Base-by-base conservation (phyloP, 192 early-diverging fungal genomes). In the Phycomyces blakesleeanus region DNA sequence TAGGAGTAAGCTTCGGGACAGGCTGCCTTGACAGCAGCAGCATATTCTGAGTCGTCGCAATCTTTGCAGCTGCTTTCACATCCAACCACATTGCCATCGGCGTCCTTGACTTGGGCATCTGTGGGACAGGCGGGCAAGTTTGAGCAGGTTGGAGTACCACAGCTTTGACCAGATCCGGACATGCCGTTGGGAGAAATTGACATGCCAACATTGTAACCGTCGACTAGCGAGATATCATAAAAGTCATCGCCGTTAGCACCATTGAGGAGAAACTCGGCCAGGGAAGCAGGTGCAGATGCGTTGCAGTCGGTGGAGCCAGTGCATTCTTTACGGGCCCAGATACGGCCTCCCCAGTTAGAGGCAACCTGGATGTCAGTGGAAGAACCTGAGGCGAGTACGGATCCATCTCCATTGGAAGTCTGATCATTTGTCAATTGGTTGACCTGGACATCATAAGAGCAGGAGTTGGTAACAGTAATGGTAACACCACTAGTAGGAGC, bases 171-270 rank as follows among this genome's bases (percentile, higher is more conserved):
- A 39, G 50, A 22, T 18, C 27, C 55, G 8, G 37, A 34, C 10
- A 39, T 55, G 15, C 54, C 56, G 18, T 53, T 49, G 38, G 62
- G 55, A 59, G 57, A 16, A 44, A 70, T 70, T 16, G 54, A 22
- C 26, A 70, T 63, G n/a, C 61, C 55, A n/a, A 70, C 21, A 51
- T 70, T 70, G 50, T 37, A 70, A 12, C 68, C 68, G 38, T 70
- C 68, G 18, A 70, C 68, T 10, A 64, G 42, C 49, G 62, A 64
- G 11, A 70, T 27, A 60, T 70, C 68, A 24, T 70, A 70, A 22
- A 55, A 70, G 34, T 70, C 68, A 42, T 50, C 37, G n/a, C 22
- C 41, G 38, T 26, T 38, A 18, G 59, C 29, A 26, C 66, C 66
- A 25, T 21, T 61, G 38, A 68, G 44, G 27, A 68, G 44, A 42